Conservation (phyloP, 1,284 basidiomycete genomes). For the Peniophora sp. region DNA sequence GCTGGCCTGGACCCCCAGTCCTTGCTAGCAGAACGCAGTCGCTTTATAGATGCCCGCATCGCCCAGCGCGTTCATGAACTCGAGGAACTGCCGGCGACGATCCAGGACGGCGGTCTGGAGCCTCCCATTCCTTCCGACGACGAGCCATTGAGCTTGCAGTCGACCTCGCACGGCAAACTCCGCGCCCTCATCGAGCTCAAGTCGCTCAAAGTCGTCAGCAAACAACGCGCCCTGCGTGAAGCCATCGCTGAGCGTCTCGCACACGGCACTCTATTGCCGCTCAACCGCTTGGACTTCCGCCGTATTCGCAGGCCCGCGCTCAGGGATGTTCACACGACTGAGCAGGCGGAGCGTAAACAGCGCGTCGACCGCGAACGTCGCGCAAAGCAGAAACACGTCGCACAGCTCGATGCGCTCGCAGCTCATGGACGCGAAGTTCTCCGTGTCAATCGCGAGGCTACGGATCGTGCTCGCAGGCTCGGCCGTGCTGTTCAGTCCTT, state of each 20-base stretch:
- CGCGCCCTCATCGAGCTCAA: constrained; percentile 94
- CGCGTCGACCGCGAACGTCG: constrained; percentile 87
- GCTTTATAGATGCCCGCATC: constrained; percentile 86
- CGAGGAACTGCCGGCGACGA: constrained; percentile 75
- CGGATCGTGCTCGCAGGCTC: constrained; percentile 78
- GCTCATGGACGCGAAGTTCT: constrained; percentile 77
- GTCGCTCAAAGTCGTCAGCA: constrained; percentile 82
- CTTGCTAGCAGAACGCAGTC: constrained; percentile 86
- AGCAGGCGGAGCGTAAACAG: constrained; percentile 88
- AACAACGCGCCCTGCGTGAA: constrained; percentile 83
- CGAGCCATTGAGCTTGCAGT: constrained; percentile 19
- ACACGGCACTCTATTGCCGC: constrained; percentile 85
- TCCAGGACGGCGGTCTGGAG: constrained; percentile 70
- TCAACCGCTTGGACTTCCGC: constrained; percentile 90
- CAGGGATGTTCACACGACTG: constrained; percentile 86
- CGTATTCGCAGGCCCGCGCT: constrained; percentile 83
- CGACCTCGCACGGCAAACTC: constrained; percentile 72
- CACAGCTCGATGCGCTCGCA: constrained; percentile 87
- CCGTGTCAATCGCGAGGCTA: constrained; percentile 50
- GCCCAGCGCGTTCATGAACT: constrained; percentile 87
- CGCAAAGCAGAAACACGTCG: constrained; percentile 94
- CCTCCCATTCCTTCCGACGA: constrained; percentile 37
- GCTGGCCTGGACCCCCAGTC: constrained; percentile 90
- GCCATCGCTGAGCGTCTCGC: constrained; percentile 83
- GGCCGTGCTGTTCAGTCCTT: constrained; percentile 84